Evolutionary conservation across 768 basidiomycete genomes (phyloP), one percentile per base, ranked within the genome.

Genomic region (Mycena haematopus): DNA sequence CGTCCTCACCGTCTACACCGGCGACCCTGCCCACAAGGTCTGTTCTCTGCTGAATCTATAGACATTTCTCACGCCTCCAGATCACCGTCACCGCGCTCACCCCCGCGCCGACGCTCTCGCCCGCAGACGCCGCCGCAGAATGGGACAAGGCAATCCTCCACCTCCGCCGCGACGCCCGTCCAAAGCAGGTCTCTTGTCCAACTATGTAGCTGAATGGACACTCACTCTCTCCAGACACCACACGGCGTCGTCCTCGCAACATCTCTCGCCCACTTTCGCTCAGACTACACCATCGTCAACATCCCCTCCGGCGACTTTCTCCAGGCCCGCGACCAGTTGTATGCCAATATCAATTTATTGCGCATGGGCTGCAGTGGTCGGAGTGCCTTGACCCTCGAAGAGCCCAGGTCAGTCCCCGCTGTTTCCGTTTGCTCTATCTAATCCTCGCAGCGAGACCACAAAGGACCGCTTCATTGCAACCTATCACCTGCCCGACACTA

Each of bases 291-390:
- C 58, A 92, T 94, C 63, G 89, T 94, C 33, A 87, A 84, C 62
- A 86, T 95, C 55, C 91, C 91, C 0, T 76, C 80, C 47, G 93
- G 90, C 36, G 80, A 88, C 73, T 91, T 88, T 74, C 79, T 84
- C 21, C 80, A 82, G 40, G 80, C 81, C 33, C 83, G 82, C 63
- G 85, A 90, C 60, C 86, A 85, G 65, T 83, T 95, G 31, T 92
- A 90, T 73, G 82, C 87, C 53, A 95, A 94, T 70, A 91, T 94
- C 68, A 89, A 90, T 73, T 80, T 95, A 22, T 80, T 92, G 45
- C 84, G 93, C n/a, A 88, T 93, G 85, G 92, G 91, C 3, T 90
- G 89, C 70, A 87, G 87, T 53, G 90, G 91, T n/a, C 83, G 92
- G 45, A 79, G 74, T 22, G 92, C 90, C 0, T 78, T 95, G 52